Evolutionary conservation across 768 basidiomycete genomes (phyloP), one percentile per base, ranked within the genome.

Genomic region (Tricholoma furcatifolium): DNA sequence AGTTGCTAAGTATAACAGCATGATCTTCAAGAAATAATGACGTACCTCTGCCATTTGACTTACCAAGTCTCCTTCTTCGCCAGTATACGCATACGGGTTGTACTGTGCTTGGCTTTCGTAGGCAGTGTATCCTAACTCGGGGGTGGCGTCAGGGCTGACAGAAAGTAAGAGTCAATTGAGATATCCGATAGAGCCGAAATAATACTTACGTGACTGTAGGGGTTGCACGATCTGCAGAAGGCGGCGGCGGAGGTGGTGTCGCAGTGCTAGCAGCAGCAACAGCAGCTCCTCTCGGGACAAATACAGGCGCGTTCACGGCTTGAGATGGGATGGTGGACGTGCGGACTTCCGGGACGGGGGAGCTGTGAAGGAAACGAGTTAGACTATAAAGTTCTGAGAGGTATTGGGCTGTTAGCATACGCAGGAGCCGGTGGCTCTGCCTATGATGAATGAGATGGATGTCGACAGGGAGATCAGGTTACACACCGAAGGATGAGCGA

Each of bases 291-390:
- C 88, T 91, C 17, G 91, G 91, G 18, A 93, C 82, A 56, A 93
- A 93, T 39, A 93, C 83, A 32, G 91, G 89, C 1, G 91, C 91
- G 65, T 92, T 88, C 49, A 91, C 79, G 3, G 88, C 87, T 57
- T 87, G 81, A 40, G 85, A 77, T 2, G 82, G 77, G 11, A 77
- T 69, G 3, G 68, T 56, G 9, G 67, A 62, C 45, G 73, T 65
- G 36, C 64, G 60, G 47, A 62, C 61, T 31, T 72, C 65, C 27
- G 58, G 59, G 61, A 61, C 60, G 36, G 52, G 53, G 30, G 48
- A 47, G 21, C 55, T 53, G 30, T 50, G 35, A 39, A 47, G 50
- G 43, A 31, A 12, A 6, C 20, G 14, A 38, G 47, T 56, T 20
- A 47, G 36, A 43, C 7, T 2, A 20, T 11, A 27, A 18, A 43